Evolutionary conservation across 2,329 filamentous ascomycete species (phyloP).

Genomic region (Trichophyton simii): DNA sequence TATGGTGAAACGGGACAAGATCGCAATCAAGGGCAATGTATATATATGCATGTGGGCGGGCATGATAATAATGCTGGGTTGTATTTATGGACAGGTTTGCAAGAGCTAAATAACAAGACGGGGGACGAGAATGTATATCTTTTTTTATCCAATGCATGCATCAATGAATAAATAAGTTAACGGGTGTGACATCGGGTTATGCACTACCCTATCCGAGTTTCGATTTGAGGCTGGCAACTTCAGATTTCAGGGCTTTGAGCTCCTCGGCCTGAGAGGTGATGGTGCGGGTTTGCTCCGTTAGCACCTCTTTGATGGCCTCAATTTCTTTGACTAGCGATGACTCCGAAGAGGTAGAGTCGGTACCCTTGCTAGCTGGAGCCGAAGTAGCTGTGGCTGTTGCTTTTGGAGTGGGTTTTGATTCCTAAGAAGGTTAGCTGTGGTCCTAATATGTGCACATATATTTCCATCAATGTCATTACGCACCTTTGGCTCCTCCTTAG

Average conservation of each 20-base stretch:
- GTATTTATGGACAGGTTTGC: not conserved
- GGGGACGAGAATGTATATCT: not conserved
- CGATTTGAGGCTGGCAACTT: constrained; percentile 72
- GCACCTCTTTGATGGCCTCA: constrained; percentile 61
- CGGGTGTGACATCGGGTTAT: not conserved
- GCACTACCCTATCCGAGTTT: constrained; percentile 43
- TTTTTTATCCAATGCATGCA: not conserved
- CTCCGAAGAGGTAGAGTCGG: not conserved
- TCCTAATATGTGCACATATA: not conserved
- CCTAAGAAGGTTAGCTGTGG: not conserved
- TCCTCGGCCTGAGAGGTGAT: constrained; percentile 67
- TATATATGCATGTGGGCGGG: too few species aligned
- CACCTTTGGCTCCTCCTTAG: not conserved
- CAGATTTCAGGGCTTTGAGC: constrained; percentile 55
- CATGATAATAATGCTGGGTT: not conserved
- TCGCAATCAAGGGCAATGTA: too few species aligned
- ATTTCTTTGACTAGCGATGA: constrained; percentile 53
- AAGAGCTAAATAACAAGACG: not conserved
- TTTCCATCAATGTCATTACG: not conserved
- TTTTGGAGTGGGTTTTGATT: not conserved
- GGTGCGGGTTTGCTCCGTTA: constrained; percentile 65
- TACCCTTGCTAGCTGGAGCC: not conserved
- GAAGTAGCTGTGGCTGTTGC: not conserved
- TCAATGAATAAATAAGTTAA: not conserved
- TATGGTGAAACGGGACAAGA: too few species aligned